Percentiles rank a stretch among this genome's conserved stretches.
These are phyloP conservation scores for Xylariaceae sp. DNA, from an alignment of 2,329 filamentous ascomycete species.

Conservation along the genomic window DNA sequence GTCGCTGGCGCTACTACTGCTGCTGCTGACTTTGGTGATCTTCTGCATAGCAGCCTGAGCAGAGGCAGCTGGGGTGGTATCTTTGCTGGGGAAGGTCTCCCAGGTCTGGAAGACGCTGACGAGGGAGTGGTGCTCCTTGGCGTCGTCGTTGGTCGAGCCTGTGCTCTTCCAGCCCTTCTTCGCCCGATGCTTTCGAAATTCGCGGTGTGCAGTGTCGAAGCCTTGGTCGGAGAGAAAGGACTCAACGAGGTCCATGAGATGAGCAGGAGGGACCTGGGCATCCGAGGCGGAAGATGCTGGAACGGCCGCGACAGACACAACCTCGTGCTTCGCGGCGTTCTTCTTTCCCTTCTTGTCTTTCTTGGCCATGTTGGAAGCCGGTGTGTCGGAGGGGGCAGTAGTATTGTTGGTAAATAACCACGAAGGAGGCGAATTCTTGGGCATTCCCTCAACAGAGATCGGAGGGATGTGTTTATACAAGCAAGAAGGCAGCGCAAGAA, in stretches of 20 bases:
- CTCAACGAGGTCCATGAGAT: slow-evolving; percentile 60
- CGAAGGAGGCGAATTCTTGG: slow-evolving; percentile 17
- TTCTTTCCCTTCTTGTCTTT: slow-evolving; percentile 17
- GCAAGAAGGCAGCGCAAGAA: slow-evolving; percentile 2
- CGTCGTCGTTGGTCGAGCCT: slow-evolving; percentile 16
- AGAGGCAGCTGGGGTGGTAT: slow-evolving; percentile 18
- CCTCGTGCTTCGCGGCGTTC: slow-evolving; percentile 11
- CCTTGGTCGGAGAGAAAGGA: slow-evolving; percentile 59
- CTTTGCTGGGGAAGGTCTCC: slow-evolving; percentile 33
- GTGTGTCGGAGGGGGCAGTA: slow-evolving; percentile 2
- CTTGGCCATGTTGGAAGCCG: slow-evolving; percentile 17
- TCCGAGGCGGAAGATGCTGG: slow-evolving; percentile 11
- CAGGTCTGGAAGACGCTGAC: slow-evolving; percentile 44
- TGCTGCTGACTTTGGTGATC: slow-evolving; percentile 22
- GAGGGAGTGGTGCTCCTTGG: slow-evolving; percentile 33
- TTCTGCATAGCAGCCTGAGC: slow-evolving; percentile 18
- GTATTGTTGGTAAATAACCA: slow-evolving; percentile 28
- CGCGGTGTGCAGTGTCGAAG: slow-evolving; percentile 53
- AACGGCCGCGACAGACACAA: slow-evolving; percentile 3
- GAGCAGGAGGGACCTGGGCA: slow-evolving; percentile 39
- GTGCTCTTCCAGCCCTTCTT: slow-evolving; percentile 40
- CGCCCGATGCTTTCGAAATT: slow-evolving; percentile 56
- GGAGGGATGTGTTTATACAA: slow-evolving; percentile 1
- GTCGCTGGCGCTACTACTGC: slow-evolving; percentile 20
- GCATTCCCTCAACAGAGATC: slow-evolving; percentile 8